Evolutionary conservation across 2,329 filamentous ascomycete genomes (phyloP).

Genomic region (Monascus ruber): DNA sequence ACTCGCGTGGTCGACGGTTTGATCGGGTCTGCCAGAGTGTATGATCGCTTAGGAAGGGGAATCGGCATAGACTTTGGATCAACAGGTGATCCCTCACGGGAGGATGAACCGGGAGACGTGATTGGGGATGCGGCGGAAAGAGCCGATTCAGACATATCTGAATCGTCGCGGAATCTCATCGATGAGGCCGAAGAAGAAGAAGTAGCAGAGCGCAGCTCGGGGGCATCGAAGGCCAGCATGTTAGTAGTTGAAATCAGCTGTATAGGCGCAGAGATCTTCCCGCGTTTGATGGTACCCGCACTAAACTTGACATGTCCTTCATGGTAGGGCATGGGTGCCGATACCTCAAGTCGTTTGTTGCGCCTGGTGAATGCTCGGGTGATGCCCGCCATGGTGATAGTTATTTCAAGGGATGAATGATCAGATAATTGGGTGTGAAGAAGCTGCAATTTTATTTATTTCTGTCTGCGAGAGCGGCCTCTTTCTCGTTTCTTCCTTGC

Average conservation of each 20-base stretch:
- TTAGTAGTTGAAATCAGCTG: slow-evolving; percentile 90
- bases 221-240: slow-evolving; percentile 88
- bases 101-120: slow-evolving; percentile 37
- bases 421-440: too few species aligned
- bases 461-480: too few species aligned
- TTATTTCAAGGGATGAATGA: background rate
- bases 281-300: slow-evolving; percentile 35
- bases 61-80: slow-evolving; percentile 45
- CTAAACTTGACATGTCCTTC: slow-evolving; percentile 35
- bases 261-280: slow-evolving; percentile 69
- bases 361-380: slow-evolving; percentile 39
- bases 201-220: slow-evolving; percentile 52
- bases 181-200: slow-evolving; percentile 42
- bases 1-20: slow-evolving; percentile 32
- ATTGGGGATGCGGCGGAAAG: slow-evolving; percentile 41
- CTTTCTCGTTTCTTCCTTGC: too few species aligned
- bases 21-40: slow-evolving; percentile 49
- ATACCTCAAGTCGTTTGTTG: slow-evolving; percentile 35
- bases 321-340: slow-evolving; percentile 32
- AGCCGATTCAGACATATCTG: slow-evolving; percentile 41
- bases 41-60: slow-evolving; percentile 59
- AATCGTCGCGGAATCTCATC: slow-evolving; percentile 57
- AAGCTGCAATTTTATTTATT: too few species aligned
- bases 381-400: slow-evolving; percentile 24
- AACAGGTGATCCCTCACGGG: slow-evolving; percentile 30